Conservation (phyloP, 1,284 basidiomycete species). For the Schizophyllum commune region DNA sequence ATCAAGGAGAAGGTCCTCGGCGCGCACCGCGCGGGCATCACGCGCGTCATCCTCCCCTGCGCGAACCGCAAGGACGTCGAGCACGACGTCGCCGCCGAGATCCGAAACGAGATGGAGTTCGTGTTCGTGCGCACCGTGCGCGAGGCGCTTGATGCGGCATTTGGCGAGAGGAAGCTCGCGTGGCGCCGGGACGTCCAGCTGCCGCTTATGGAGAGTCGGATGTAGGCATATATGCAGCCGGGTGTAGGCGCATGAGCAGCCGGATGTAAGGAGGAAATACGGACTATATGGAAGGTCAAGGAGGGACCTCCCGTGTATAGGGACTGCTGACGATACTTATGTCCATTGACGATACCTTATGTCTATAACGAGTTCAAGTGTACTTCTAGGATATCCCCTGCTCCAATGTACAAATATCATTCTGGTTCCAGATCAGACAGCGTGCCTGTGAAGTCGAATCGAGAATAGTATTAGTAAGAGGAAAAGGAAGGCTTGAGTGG, state of each 20-base stretch:
- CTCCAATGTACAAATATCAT: no score
- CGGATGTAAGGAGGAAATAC: no score
- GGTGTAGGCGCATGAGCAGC: no score
- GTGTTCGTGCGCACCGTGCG: constrained; percentile 70
- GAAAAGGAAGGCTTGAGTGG: no score
- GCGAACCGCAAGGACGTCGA: constrained; percentile 83
- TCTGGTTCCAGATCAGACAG: no score
- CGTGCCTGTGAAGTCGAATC: no score
- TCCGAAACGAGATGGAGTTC: constrained; percentile 69
- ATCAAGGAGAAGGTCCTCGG: constrained; percentile 81
- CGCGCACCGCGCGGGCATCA: constrained; percentile 77
- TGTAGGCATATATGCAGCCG: no score
- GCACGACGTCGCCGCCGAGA: constrained; percentile 68
- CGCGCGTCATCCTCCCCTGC: constrained; percentile 75
- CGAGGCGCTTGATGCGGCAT: constrained; percentile 77
- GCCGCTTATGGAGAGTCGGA: constrained; percentile 47
- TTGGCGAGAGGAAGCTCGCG: constrained; percentile 49
- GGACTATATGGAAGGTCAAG: no score
- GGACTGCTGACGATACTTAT: no score
- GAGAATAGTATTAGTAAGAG: no score
- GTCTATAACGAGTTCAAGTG: not conserved
- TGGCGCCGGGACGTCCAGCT: constrained; percentile 17
- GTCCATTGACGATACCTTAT: not conserved
- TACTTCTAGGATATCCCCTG: not conserved
- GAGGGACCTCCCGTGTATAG: no score